These are phyloP conservation scores for Lactifluus volemus DNA, from an alignment of 768 basidiomycete species.

Conservation along the genomic window DNA sequence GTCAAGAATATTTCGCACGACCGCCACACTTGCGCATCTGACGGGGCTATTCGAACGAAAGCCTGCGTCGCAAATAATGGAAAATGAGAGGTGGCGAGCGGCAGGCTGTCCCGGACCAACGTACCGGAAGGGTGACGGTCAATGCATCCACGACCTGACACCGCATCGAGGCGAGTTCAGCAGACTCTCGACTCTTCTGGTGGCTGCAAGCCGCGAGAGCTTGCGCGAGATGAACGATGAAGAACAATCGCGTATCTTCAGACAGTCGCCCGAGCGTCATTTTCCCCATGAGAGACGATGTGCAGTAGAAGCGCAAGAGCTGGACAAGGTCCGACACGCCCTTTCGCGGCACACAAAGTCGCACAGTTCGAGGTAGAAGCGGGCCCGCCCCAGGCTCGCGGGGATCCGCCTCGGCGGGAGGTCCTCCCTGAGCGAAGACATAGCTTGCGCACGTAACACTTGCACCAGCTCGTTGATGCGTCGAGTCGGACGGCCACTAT, in stretches of 20 bases:
- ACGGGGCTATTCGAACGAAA: conserved; percentile 27
- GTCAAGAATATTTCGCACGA: conserved; percentile 35
- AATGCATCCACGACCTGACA: conserved; percentile 44
- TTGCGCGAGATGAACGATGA: conserved; percentile 41
- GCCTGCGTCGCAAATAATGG: conserved; percentile 19
- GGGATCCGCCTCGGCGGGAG: conserved; percentile 24
- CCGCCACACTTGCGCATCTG: conserved; percentile 27
- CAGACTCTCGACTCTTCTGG: conserved; percentile 23
- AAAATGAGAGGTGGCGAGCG: background rate
- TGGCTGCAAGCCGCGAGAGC: conserved; percentile 34
- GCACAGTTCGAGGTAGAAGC: conserved; percentile 38
- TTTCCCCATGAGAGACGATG: conserved; percentile 31
- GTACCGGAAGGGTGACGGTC: conserved; percentile 40
- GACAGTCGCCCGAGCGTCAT: conserved; percentile 38
- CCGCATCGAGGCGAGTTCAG: conserved; percentile 31
- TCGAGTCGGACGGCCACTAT: conserved; percentile 23
- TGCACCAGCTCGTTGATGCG: conserved; percentile 36
- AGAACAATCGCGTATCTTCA: conserved; percentile 16
- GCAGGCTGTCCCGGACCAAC: conserved; percentile 12
- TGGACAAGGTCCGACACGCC: conserved; percentile 35
- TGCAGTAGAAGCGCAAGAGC: conserved; percentile 47
- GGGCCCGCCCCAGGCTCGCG: conserved; percentile 29
- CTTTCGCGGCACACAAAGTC: conserved; percentile 34
- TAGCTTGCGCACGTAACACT: conserved; percentile 32
- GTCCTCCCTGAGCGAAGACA: conserved; percentile 28